Evolutionary conservation across 768 basidiomycete genomes (phyloP).

Genomic region (Hebeloma cylindrosporum): DNA sequence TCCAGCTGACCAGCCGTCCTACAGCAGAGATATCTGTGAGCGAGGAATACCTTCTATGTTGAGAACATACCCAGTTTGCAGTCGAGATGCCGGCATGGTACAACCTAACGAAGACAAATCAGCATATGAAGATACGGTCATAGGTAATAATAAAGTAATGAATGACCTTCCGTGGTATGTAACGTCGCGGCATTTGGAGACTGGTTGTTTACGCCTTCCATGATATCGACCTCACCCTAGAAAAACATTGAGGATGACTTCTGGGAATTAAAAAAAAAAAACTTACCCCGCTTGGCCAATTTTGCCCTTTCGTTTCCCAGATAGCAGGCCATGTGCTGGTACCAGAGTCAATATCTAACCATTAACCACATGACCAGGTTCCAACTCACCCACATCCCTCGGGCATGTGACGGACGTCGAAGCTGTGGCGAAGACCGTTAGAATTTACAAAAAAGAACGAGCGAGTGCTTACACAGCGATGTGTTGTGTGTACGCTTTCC

Average conservation of each 20-base stretch:
- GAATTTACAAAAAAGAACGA: not conserved
- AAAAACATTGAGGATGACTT: not conserved
- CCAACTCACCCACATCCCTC: constrained; percentile 34
- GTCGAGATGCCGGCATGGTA: constrained; percentile 24
- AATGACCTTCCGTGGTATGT: constrained; percentile 43
- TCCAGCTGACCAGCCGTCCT: constrained; percentile 16
- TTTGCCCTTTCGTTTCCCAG: constrained; percentile 50
- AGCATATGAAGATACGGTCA: too few species aligned
- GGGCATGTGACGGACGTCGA: constrained; percentile 39
- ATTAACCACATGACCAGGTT: not conserved
- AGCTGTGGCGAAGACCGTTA: constrained; percentile 21
- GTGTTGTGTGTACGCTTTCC: constrained; percentile 51
- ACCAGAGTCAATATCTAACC: not conserved
- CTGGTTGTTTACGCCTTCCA: constrained; percentile 43
- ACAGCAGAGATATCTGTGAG: not conserved
- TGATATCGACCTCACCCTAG: constrained; percentile 42
- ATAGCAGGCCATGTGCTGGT: constrained; percentile 49
- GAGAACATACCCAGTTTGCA: constrained; percentile 41
- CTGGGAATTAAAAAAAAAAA: not conserved
- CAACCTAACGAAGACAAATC: constrained; percentile 18
- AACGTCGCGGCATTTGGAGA: constrained; percentile 36
- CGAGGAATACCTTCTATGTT: not conserved
- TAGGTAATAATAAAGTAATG: constrained; percentile 37
- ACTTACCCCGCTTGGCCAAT: constrained; percentile 48
- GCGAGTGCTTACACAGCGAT: constrained; percentile 47